Evolutionary conservation across 2,329 filamentous ascomycete species (phyloP).

Genomic region (Trichoderma simmonsii): DNA sequence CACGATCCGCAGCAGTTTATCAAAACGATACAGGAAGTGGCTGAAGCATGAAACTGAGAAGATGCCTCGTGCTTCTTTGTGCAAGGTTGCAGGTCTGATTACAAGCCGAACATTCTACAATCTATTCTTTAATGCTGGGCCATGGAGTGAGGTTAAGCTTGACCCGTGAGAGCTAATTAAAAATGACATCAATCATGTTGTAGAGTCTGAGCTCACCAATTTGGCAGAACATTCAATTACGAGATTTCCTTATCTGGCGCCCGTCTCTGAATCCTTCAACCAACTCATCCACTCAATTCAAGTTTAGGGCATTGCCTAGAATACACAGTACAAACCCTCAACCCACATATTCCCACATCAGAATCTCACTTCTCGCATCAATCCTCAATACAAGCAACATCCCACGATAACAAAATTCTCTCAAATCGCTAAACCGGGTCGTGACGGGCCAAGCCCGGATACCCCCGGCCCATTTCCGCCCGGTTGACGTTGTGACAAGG

Average conservation of each 20-base stretch:
- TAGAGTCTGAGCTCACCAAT: background rate
- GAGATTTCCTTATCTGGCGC: background rate
- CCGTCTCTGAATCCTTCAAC: background rate
- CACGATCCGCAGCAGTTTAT: slow-evolving; percentile 71
- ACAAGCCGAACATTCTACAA: background rate
- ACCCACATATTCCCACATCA: background rate
- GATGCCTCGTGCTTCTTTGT: background rate
- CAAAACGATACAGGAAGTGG: slow-evolving; percentile 70
- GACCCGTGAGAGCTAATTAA: background rate
- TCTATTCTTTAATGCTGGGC: background rate
- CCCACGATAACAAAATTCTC: background rate
- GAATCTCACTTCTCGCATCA: background rate
- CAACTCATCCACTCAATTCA: background rate
- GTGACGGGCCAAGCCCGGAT: slow-evolving; percentile 18
- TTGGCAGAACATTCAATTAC: background rate
- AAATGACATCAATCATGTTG: background rate
- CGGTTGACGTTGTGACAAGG: background rate
- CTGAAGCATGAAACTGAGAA: slow-evolving; percentile 35
- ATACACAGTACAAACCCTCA: background rate
- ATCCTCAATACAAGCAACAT: background rate
- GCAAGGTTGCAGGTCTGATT: background rate
- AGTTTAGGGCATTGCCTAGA: background rate
- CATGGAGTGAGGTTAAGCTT: background rate
- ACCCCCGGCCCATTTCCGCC: slow-evolving; percentile 11
- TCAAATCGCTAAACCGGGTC: slow-evolving; percentile 6